A percentile compares a stretch with the other conserved stretches of the same genome.
phyloP scores from a whole-genome alignment of 306 rosid genomes.

The Astragalus membranaceus region DNA sequence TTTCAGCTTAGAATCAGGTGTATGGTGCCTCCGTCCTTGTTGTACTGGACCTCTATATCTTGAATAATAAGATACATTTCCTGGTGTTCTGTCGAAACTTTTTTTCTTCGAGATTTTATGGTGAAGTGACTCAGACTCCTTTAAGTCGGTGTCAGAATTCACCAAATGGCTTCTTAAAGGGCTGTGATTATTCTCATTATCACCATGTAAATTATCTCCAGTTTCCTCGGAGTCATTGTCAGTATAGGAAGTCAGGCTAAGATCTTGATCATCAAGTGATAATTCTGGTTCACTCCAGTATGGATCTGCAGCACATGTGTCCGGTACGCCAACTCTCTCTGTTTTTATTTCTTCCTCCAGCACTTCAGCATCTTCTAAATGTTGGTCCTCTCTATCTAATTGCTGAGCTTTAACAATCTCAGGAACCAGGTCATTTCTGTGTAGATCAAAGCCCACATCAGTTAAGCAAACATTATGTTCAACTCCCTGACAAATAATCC shows the following conservation, averaged over 20 bases:
- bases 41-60: conserved; percentile 24
- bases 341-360: conserved; percentile 16
- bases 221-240: conserved; percentile 50
- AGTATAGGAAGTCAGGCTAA: conserved; percentile 56
- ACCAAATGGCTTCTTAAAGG: conserved; percentile 34
- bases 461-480: conserved; percentile 11
- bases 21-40: conserved; percentile 30
- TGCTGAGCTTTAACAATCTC: conserved; percentile 18
- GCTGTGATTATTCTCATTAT: conserved; percentile 28
- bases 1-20: conserved; percentile 15
- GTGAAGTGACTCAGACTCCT: conserved; percentile 29
- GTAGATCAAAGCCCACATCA: conserved; percentile 24
- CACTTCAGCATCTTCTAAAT: conserved; percentile 27
- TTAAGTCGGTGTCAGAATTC: conserved; percentile 19
- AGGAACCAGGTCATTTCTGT: conserved; percentile 20
- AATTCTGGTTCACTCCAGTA: conserved; percentile 47
- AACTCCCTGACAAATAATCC: not conserved
- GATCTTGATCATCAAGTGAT: conserved; percentile 51
- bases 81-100: conserved; percentile 20
- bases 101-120: conserved; percentile 24
- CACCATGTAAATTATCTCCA: conserved; percentile 28
- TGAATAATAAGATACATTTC: conserved; percentile 32
- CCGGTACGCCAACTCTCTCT: conserved; percentile 14
- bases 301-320: conserved; percentile 30
- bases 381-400: conserved; percentile 14